Evolutionary conservation across 108 stramenopile species (phyloP), one percentile per base, ranked within the genome.

Genomic region (Tribonema minus): DNA sequence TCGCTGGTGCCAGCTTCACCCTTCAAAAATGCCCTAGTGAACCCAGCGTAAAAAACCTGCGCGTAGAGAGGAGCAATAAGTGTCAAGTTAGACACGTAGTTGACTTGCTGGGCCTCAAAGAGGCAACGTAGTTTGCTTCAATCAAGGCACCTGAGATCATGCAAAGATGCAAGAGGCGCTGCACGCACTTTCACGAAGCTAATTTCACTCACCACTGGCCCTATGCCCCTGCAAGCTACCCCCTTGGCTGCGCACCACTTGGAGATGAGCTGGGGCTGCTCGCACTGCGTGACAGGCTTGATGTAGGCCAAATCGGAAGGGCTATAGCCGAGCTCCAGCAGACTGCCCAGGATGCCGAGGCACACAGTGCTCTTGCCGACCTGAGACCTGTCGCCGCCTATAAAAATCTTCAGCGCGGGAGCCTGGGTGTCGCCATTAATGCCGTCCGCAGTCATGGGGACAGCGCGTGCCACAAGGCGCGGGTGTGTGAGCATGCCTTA

Each of bases 231-330:
- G 68, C 90, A 90, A 0, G 78, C 80, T 64, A 98, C 92, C 5
- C 95, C 95, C 26, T 85, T 74, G 1, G 71, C 38, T 59, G 94
- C 85, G 72, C 95, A 96, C 87, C 89, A 98, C 27, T 67, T 69
- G 70, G 91, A 85, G 32, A 98, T 89, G 46, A 94, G 85, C 85
- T 96, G 97, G 25, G 88, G 86, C 64, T 82, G 85, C 80, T 98
- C 97, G 75, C 91, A 91, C 85, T 98, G 97, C 23, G 97, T 98
- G 27, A 93, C 94, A 3, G 97, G 97, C 84, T 98, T 98, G 75
- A 98, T 98, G 86, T 98, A 98, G 26, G 94, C 95, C 58, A 98
- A 70, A 20, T 88, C 82, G 30, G 74, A 40, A 26, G 93, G 82
- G 2, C 67, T 28, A 73, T 89, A 92, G 2, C 67, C 86, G 87